phyloP scores from a whole-genome alignment of 2,329 filamentous ascomycete species.

The Clathrospora elynae region DNA sequence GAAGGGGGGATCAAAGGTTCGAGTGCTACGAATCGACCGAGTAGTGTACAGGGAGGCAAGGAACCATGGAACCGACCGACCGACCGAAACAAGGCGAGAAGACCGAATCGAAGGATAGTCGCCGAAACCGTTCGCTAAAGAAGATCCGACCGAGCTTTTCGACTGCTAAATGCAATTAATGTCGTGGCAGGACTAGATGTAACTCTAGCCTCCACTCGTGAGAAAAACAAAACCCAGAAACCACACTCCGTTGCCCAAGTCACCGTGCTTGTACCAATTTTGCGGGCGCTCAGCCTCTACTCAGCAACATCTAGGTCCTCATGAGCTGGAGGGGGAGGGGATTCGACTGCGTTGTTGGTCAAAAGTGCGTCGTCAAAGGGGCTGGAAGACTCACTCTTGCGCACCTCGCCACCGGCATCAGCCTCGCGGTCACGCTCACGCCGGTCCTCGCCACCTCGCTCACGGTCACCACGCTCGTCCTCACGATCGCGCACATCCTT shows the following conservation, averaged over 20 bases:
- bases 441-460: constrained; percentile 56
- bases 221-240: constrained; percentile 31
- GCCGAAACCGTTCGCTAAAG: constrained; percentile 45
- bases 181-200: constrained; percentile 32
- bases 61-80: constrained; percentile 42
- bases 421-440: constrained; percentile 64
- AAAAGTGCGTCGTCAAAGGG: constrained; percentile 28
- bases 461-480: constrained; percentile 60
- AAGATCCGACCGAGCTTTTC: constrained; percentile 39
- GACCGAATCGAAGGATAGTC: constrained; percentile 44
- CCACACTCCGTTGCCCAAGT: constrained; percentile 31
- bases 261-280: constrained; percentile 32
- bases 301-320: constrained; percentile 97
- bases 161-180: constrained; percentile 47
- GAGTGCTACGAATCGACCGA: constrained; percentile 44
- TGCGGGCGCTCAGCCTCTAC: constrained; percentile 44
- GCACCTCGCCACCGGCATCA: constrained; percentile 81
- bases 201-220: constrained; percentile 32
- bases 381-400: constrained; percentile 70
- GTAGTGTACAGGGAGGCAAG: constrained; percentile 45
- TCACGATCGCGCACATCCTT: constrained; percentile 64
- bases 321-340: constrained; percentile 74
- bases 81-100: constrained; percentile 37
- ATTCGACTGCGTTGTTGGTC: constrained; percentile 63
- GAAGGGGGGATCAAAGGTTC: constrained; percentile 30